Evolutionary conservation across 2,329 filamentous ascomycete species (phyloP).

Genomic region (Cryphonectria radicalis): DNA sequence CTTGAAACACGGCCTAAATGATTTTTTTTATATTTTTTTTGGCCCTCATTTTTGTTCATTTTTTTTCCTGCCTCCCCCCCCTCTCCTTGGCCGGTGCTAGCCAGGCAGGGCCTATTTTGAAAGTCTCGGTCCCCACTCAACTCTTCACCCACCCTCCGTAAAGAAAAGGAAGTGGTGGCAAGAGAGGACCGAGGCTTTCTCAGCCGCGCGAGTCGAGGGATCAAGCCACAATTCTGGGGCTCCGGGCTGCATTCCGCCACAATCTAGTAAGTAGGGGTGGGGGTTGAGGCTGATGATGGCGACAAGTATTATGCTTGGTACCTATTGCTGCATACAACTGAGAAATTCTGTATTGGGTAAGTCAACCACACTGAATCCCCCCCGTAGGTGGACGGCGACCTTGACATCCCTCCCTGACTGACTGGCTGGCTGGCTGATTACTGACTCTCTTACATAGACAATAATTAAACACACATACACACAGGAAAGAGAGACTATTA

Average conservation of each 20-base stretch:
- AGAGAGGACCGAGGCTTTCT: background rate
- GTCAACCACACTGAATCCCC: background rate
- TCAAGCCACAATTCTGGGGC: background rate
- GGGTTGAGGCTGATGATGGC: background rate
- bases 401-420: background rate
- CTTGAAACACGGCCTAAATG: constrained; percentile 13
- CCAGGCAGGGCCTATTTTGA: background rate
- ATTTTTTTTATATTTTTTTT: background rate
- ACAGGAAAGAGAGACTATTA: background rate
- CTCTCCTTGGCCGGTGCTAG: too few relatives aligned
- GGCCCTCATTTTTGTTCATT: background rate
- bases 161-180: background rate
- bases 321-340: background rate
- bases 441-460: too few relatives aligned
- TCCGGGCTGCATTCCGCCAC: background rate
- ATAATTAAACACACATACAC: background rate
- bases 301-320: background rate
- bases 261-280: background rate
- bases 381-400: background rate
- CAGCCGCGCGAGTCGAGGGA: background rate
- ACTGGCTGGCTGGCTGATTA: too few relatives aligned
- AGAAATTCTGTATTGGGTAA: background rate
- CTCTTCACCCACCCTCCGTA: background rate
- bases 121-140: background rate
- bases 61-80: background rate